Conservation (phyloP, 1,139 yeast species). For the Hanseniaspora gamundiae region DNA sequence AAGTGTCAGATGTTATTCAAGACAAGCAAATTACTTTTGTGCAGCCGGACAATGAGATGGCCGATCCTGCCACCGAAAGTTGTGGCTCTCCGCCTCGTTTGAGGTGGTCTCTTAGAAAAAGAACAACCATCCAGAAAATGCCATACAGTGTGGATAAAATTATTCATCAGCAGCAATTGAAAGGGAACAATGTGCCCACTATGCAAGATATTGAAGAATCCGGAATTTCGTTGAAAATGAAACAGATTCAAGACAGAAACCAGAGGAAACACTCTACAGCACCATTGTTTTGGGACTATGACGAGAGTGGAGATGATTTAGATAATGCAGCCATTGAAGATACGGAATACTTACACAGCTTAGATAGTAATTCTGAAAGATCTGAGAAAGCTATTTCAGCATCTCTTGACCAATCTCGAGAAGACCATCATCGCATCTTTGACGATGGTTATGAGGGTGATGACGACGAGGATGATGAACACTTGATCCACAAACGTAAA, state of each 20-base stretch:
- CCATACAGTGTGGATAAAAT: slow-evolving; percentile 25
- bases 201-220: slow-evolving; percentile 7
- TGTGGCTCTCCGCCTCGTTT: too few species aligned
- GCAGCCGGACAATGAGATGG: too few species aligned
- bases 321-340: not conserved
- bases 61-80: too few species aligned
- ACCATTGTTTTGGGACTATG: not conserved
- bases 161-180: slow-evolving; percentile 19
- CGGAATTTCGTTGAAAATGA: not conserved
- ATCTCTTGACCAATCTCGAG: too few species aligned
- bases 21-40: too few species aligned
- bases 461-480: too few species aligned
- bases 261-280: not conserved
- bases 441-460: too few species aligned
- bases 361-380: not conserved
- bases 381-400: not conserved
- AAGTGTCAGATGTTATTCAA: too few species aligned
- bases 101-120: slow-evolving; percentile 16
- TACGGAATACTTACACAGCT: not conserved
- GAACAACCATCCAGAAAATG: slow-evolving; percentile 24
- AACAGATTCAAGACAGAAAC: not conserved
- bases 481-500: too few species aligned
- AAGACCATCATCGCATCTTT: too few species aligned
- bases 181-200: slow-evolving; percentile 19
- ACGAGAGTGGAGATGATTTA: not conserved